Percentiles rank a stretch among this genome's conserved stretches.
Evolutionary conservation across 768 basidiomycete species (phyloP).

Genomic region (Plicaturopsis crispa): DNA sequence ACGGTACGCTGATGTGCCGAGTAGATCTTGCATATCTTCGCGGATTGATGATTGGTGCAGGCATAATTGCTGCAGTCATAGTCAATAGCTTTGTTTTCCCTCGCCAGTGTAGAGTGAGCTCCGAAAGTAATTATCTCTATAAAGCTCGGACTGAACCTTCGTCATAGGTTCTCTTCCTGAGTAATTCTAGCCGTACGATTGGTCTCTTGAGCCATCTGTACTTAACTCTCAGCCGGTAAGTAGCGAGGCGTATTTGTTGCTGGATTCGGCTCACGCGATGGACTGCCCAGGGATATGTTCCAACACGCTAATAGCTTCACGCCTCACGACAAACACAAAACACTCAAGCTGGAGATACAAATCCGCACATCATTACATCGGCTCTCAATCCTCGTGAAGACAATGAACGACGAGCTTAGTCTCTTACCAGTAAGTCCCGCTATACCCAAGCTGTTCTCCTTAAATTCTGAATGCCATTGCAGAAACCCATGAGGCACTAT

Average conservation of each 20-base stretch:
- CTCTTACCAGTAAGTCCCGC: slow-evolving; percentile 36
- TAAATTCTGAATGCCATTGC: no score
- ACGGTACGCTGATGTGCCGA: slow-evolving; percentile 1
- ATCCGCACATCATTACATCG: slow-evolving; percentile 33
- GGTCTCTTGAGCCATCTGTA: slow-evolving; percentile 35
- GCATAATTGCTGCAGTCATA: slow-evolving; percentile 35
- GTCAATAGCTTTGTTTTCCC: slow-evolving; percentile 40
- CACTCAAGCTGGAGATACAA: slow-evolving; percentile 31
- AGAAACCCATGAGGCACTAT: slow-evolving; percentile 43
- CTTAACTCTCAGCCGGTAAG: slow-evolving; percentile 32
- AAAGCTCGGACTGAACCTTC: not conserved
- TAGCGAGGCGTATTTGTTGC: slow-evolving; percentile 1
- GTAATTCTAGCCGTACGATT: slow-evolving; percentile 28
- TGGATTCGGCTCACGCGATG: slow-evolving; percentile 1
- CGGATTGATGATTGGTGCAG: slow-evolving; percentile 32
- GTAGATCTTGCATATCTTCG: slow-evolving; percentile 32
- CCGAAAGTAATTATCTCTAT: not conserved
- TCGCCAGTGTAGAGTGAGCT: slow-evolving; percentile 34
- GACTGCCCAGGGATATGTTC: slow-evolving; percentile 25
- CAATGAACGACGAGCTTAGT: slow-evolving; percentile 41
- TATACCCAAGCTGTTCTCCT: no score
- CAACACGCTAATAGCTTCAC: slow-evolving; percentile 16
- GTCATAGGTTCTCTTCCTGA: slow-evolving; percentile 32
- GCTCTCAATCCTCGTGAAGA: slow-evolving; percentile 26
- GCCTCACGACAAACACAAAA: slow-evolving; percentile 23